Evolutionary conservation across 208 protist genomes (phyloP).

Genomic region (Herpetomonas tarakana): DNA sequence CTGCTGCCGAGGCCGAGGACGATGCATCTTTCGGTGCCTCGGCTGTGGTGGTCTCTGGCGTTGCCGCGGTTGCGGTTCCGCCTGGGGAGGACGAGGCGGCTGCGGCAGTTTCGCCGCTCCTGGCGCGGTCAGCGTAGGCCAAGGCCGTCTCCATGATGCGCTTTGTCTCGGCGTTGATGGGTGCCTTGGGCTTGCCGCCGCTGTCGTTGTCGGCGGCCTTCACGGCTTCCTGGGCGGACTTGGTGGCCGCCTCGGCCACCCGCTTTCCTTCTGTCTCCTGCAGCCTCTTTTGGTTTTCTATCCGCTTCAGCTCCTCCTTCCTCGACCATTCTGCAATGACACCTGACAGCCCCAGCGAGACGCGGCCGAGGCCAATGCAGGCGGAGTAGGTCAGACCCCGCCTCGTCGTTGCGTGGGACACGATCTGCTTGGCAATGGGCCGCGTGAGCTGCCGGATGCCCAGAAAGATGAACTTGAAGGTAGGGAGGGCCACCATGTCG

Average conservation of each 20-base stretch:
- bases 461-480: constrained; percentile 72
- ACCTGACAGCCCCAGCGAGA: constrained; percentile 69
- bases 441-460: constrained; percentile 76
- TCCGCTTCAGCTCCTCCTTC: constrained; percentile 33
- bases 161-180: background rate
- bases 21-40: background rate
- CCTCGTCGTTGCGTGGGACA: constrained; percentile 52
- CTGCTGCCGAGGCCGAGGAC: background rate
- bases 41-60: background rate
- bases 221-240: constrained; percentile 16
- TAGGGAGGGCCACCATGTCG: constrained; percentile 73
- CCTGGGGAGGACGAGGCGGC: background rate
- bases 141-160: background rate
- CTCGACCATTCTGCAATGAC: constrained; percentile 65
- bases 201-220: constrained; percentile 10
- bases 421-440: constrained; percentile 54
- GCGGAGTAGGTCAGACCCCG: constrained; percentile 49
- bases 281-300: constrained; percentile 21
- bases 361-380: constrained; percentile 72
- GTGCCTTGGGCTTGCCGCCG: background rate
- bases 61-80: background rate
- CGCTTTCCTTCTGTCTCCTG: constrained; percentile 15
- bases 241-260: constrained; percentile 13
- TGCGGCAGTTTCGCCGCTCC: background rate
- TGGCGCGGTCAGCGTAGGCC: constrained; percentile 1